Conservation (phyloP, 208 protist genomes). For the Trypanosoma rangeli region DNA sequence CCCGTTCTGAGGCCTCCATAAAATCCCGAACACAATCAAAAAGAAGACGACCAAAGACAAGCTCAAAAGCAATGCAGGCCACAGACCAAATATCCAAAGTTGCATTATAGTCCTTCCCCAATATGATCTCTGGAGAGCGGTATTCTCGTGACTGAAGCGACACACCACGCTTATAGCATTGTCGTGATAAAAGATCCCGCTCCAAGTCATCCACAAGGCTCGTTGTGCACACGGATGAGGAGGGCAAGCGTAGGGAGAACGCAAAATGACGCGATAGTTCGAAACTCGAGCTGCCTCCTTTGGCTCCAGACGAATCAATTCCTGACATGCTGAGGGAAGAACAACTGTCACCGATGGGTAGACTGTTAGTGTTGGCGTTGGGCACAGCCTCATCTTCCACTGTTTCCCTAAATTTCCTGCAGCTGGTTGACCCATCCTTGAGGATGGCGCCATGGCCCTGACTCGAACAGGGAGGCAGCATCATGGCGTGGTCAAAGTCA, state of each 20-base stretch:
- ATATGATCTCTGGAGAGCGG: conserved; percentile 72
- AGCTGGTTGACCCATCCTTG: not conserved
- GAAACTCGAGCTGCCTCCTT: not conserved
- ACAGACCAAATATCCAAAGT: conserved; percentile 79
- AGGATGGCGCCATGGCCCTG: not conserved
- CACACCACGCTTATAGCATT: conserved; percentile 42
- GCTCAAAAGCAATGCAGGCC: conserved; percentile 80
- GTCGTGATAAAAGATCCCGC: conserved; percentile 36
- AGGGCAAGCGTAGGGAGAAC: not conserved
- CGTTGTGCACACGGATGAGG: not conserved
- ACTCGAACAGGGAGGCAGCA: conserved; percentile 34
- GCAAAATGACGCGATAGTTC: not conserved
- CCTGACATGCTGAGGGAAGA: not conserved
- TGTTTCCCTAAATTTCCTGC: not conserved
- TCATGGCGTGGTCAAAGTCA: conserved; percentile 45
- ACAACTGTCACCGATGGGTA: not conserved
- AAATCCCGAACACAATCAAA: conserved; percentile 44
- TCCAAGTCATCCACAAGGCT: conserved; percentile 29
- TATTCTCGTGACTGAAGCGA: conserved; percentile 80
- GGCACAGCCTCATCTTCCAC: not conserved
- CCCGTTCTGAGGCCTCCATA: not conserved
- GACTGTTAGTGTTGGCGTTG: not conserved
- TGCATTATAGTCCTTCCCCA: conserved; percentile 56
- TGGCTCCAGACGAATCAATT: not conserved
- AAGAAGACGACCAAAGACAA: conserved; percentile 65